Evolutionary conservation across 805 yeast genomes (phyloP), one percentile per base, ranked within the genome.

Genomic region (Saccharomyces eubayanus): DNA sequence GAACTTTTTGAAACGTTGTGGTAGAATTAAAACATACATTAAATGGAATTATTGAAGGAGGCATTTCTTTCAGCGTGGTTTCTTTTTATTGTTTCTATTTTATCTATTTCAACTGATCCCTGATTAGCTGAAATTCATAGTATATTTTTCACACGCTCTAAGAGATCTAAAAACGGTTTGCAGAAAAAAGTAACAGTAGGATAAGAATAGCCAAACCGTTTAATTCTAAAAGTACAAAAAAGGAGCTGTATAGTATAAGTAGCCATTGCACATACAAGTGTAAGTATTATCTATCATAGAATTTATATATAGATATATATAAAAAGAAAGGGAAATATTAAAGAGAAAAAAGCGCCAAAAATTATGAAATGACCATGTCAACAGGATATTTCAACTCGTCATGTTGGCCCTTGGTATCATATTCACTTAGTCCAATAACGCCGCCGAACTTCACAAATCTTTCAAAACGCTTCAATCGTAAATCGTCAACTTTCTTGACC

Each of bases 351-450:
- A 53, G 50, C 3, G 11, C 45, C 36, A 14, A 12, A 28, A 51
- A 28, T 53, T 51, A 24, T 28, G 4, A 6, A n/a, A 24, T 16
- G 24, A 48, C 10, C 31, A 43, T 59, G 28, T 60, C 65, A 6
- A 64, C 63, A 4, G 67, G 68, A 47, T 62, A 62, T 10, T 36
- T n/a, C 11, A 61, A 14, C 50, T 63, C 62, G 11, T 62, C 63
- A 36, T 59, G 60, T 21, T 58, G 56, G 46, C 71, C 66, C 59
- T 81, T 77, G 49, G 80, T 72, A 55, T 81, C 83, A 55, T 67
- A 75, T 60, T 81, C 85, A 60, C 82, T 78, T 52, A 79, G 65
- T 3, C 85, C 85, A n/a, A 80, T 74, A 0, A 58, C 62, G 1
- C 73, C 72, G 3, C 83, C 84, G 40, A 79, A 69, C 48, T 64